These are phyloP conservation scores for Naganishia sp. DNA, from an alignment of 1,284 basidiomycete species.

Conservation along the genomic window DNA sequence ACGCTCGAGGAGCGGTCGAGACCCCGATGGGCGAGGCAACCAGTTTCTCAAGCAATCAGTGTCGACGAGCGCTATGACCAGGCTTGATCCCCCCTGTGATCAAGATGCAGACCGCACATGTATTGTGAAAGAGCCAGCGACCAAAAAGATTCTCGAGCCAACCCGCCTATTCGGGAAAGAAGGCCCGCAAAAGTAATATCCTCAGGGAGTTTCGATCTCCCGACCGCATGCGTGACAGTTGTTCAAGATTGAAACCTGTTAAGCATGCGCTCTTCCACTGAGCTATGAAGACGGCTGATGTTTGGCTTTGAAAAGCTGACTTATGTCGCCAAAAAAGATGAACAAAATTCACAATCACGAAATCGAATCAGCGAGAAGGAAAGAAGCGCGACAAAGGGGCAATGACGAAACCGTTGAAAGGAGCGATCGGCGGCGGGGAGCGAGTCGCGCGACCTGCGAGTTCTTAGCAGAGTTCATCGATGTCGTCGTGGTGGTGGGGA, in stretches of 20 bases:
- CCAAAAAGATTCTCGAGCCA: no score
- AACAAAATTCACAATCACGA: slow-evolving; percentile 4
- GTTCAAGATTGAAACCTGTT: slow-evolving; percentile 2
- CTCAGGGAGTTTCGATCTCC: slow-evolving; percentile 17
- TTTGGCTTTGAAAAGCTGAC: background rate
- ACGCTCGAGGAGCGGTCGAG: no score
- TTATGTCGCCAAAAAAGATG: background rate
- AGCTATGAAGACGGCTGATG: slow-evolving; percentile 18
- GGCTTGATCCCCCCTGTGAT: no score
- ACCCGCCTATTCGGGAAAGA: no score
- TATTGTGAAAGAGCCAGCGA: no score
- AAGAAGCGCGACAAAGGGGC: slow-evolving; percentile 8
- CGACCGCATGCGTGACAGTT: slow-evolving; percentile 11
- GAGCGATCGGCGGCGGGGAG: background rate
- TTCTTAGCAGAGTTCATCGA: background rate
- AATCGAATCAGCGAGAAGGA: slow-evolving; percentile 23
- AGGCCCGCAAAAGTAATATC: background rate
- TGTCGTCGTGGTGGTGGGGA: no score
- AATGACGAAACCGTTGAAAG: slow-evolving; percentile 20
- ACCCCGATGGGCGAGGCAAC: no score
- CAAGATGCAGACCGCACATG: no score
- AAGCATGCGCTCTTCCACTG: slow-evolving; percentile 29
- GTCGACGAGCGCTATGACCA: no score
- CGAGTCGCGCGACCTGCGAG: background rate
- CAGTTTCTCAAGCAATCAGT: no score